Percentiles rank a stretch among this genome's conserved stretches.
These are phyloP conservation scores for Ophiostoma himal-ulmi DNA, from an alignment of 2,329 filamentous ascomycete species.

Conservation along the genomic window DNA sequence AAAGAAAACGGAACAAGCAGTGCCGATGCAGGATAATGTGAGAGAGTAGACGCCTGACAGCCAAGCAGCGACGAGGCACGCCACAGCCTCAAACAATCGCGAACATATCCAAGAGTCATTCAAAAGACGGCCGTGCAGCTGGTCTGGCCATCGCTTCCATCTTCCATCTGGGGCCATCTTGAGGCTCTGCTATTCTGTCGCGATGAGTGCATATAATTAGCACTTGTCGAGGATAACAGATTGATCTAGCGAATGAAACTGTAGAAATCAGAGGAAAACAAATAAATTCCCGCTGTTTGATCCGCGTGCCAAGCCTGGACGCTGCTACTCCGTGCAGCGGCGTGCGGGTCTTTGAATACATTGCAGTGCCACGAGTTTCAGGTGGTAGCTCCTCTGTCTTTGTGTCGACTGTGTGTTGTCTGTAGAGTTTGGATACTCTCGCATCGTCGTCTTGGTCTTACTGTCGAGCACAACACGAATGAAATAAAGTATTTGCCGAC, in stretches of 20 bases:
- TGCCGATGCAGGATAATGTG: neutral
- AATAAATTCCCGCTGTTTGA: neutral
- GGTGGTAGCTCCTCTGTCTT: neutral
- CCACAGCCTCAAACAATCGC: neutral
- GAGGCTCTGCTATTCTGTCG: neutral
- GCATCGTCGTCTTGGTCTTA: neutral
- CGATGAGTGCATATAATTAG: neutral
- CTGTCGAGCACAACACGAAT: neutral
- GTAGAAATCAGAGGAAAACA: neutral
- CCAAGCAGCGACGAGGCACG: neutral
- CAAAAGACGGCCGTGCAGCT: neutral
- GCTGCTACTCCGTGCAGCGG: neutral
- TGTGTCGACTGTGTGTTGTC: neutral
- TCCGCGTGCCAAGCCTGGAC: neutral
- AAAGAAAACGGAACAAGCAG: neutral
- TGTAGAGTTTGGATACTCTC: neutral
- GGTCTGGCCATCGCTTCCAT: neutral
- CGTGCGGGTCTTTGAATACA: neutral
- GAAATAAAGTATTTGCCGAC: neutral
- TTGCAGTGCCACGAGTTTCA: neutral
- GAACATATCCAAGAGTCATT: neutral
- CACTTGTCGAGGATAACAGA: neutral
- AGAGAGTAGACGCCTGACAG: neutral
- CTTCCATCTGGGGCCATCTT: neutral
- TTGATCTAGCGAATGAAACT: neutral